These are phyloP conservation scores for Vaccinium macrocarpon DNA, from an alignment of 148 eudicot genomes.

Conservation along the genomic window DNA sequence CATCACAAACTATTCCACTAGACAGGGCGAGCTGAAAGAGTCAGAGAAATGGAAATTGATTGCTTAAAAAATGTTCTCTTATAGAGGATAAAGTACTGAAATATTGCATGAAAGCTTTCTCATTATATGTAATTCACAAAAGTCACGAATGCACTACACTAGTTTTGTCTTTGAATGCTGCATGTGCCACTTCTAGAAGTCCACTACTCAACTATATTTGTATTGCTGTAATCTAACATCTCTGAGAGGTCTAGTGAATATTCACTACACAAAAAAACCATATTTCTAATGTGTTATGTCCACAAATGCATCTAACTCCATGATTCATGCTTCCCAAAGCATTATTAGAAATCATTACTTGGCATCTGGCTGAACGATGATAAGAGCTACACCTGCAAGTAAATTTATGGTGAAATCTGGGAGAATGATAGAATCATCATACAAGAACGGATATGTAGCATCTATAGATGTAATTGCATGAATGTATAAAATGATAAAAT, in stretches of 20 bases:
- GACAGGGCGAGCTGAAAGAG: not conserved
- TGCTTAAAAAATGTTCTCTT: not conserved
- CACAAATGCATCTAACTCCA: not conserved
- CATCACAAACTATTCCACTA: not conserved
- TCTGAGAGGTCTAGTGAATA: not conserved
- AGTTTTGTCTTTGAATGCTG: not conserved
- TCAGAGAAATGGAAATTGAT: not conserved
- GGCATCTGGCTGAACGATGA: not conserved
- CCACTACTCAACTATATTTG: not conserved
- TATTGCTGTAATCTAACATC: not conserved
- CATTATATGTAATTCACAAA: not conserved
- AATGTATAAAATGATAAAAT: too few species aligned
- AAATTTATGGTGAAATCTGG: not conserved
- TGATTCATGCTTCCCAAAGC: not conserved
- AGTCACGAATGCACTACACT: not conserved
- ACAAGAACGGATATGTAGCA: not conserved
- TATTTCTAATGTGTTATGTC: not conserved
- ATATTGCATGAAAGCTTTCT: not conserved
- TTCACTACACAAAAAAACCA: not conserved
- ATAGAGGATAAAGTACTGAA: not conserved
- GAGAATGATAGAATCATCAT: not conserved
- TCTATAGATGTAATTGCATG: not conserved
- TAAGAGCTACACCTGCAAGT: not conserved
- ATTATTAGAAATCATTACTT: not conserved
- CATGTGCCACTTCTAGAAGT: slow-evolving; percentile 6